Base-by-base conservation (phyloP, 192 early-diverging fungal genomes). In the Dissophora globulifera region DNA sequence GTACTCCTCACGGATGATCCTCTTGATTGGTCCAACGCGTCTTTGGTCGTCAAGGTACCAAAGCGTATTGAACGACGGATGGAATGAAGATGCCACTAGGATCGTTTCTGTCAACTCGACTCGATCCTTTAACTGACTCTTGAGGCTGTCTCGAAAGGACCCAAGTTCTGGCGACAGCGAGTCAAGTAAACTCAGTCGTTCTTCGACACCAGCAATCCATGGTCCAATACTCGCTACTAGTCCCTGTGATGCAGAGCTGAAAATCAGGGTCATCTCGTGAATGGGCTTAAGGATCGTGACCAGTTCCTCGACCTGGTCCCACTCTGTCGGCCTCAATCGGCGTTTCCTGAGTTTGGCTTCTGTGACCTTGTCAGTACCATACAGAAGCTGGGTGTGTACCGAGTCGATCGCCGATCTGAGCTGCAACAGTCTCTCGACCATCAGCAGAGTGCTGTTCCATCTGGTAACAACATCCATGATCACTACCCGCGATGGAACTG, bases 391-490 rank as follows among this genome's bases (percentile, higher is more conserved):
- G 7, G 13, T 38, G 35, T 9, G 35, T 38, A 38, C 6, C 35
- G 35, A 38, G 7, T 13, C 35, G 13, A 38, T 38, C 35, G 35
- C 29, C 0, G 23, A 40, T 19, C 58, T 27, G 29, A 59, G 58
- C 16, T 10, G 29, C 25, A 59, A 30, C 2, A 59, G 58, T n/a
- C 58, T 46, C 10, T 40, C 10, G 10, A 51, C 0, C 59, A 62
- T 62, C 22, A 17, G 48, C 6, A 50, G 13, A 5, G 59, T 62
- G 19, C 59, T 62, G 35, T 62, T 62, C 59, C 59, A 50, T 35
- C 48, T 19, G 13, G 59, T 50, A 4, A 50, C 32, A 10, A 62
- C 59, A 10, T 50, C 48, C 48, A 40, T 38, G 46, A 41, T 9
- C n/a, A 62, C 25, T 25, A 27, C 46, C 2, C 35, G 19, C 23